Base-by-base conservation (phyloP, 495 filamentous ascomycete genomes). In the Tuber melanosporum region DNA sequence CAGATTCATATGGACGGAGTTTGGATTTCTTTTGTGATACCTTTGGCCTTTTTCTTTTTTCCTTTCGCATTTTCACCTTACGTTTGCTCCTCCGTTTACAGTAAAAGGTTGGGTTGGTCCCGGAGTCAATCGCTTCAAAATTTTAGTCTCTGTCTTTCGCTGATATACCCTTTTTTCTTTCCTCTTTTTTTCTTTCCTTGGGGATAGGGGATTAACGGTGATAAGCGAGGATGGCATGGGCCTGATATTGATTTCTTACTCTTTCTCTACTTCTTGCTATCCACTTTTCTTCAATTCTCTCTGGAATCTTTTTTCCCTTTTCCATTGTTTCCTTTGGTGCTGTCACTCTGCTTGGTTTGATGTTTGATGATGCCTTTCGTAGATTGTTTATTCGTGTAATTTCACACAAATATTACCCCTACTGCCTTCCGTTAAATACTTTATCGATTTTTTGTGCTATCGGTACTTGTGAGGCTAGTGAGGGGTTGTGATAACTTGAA, bases 121-220 rank as follows among this genome's bases (percentile, higher is more conserved):
- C 71, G 78, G 78, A 79, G 78, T 81, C 78, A 73, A 80, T 81
- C 79, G 78, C 74, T 80, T 80, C 73, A 66, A 43, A 43, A n/a
- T 26, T 26, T 72, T 10, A 22, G 26, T 72, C 39, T 72, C 36
- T 15, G 20, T 45, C 71, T 45, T 45, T 42, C 39, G 32, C 14
- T 62, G 57, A 32, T 62, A 32, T 12, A 14, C n/a, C 57, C 26
- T 72, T 72, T 76, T 73, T 76, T 66, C 71, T 41, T 70, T 45
- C 42, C 32, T 71, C 14, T 75, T 44, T 71, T 20, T 41, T 39
- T 57, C 52, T 62, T 62, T n/a, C 10, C 14, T 62, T 14, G 3
- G n/a, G 3, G n/a, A 62, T 62, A 69, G 71, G 44, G 39, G 22
- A n/a, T 72, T 72, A 1, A 36, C 26, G 4, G 12, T 12, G 57